Base-by-base conservation (phyloP, 2,329 filamentous ascomycete species). In the Trichophyton equinum region DNA sequence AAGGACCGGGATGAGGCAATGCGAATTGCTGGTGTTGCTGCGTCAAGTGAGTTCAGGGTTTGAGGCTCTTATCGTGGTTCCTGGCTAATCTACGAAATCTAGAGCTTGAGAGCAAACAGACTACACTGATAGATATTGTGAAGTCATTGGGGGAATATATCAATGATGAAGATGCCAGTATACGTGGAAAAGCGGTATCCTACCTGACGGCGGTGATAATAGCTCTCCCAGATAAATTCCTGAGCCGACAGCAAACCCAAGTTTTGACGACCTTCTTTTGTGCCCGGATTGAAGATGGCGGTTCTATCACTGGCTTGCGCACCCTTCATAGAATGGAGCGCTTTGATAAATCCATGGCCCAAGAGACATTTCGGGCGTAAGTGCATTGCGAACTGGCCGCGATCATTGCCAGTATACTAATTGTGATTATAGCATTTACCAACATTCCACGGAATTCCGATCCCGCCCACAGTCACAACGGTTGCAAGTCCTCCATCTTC, bases 121-220 rank as follows among this genome's bases (percentile, higher is more conserved):
- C 81, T 59, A 85, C 82, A 66, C 75, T 87, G 38, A 77, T 87
- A 61, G 79, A 81, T 60, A 73, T 86, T 57, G 81, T 87, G 60
- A 82, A 85, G 68, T 83, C 82, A 51, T 75, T 87, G 36, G 82
- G 82, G 20, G 83, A 85, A 70, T 87, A 86, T 66, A 79, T 87
- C 68, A 86, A 85, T 65, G 82, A 85, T 70, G 83, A 86, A 67
- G 83, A 87, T 73, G 76, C 77, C 22, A 76, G 78, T 13, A 75
- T 82, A 49, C 78, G 85, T 44, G 79, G 79, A n/a, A 85, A 85
- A 71, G 80, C 82, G 68, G 73, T 76, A 62, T 74, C 73, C 22
- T 78, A 73, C 66, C 68, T 79, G 36, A 74, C 72, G 11, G 71
- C 71, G 20, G 72, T 78, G 49, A 75, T 79, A 62, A 74, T 71